Conservation (phyloP, 2,329 filamentous ascomycete genomes). For the Pseudocercospora fuligena region DNA sequence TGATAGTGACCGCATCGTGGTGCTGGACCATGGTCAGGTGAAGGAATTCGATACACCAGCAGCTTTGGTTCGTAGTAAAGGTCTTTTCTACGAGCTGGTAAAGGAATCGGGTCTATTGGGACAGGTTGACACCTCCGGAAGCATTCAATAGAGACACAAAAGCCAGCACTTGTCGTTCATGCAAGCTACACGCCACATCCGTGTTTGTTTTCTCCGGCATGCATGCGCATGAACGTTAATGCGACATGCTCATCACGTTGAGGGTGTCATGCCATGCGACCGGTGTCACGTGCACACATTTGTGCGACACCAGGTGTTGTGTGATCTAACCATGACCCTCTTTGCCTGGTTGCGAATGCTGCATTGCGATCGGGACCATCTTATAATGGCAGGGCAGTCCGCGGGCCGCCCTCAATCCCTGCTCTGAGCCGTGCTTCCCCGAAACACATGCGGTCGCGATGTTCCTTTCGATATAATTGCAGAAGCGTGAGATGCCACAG, state of each 20-base stretch:
- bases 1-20: slow-evolving; percentile 84
- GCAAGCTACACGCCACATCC: slow-evolving; percentile 7
- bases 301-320: slow-evolving; percentile 15
- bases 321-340: slow-evolving; percentile 10
- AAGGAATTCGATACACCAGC: slow-evolving; percentile 90
- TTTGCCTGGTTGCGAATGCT: neutral
- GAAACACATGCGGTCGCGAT: slow-evolving; percentile 1
- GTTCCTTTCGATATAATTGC: neutral
- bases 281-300: slow-evolving; percentile 12
- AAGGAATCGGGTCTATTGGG: slow-evolving; percentile 82
- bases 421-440: slow-evolving; percentile 9
- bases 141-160: slow-evolving; percentile 17
- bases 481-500: neutral
- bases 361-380: neutral
- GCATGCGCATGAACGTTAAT: neutral
- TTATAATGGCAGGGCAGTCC: neutral
- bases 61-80: slow-evolving; percentile 74
- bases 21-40: slow-evolving; percentile 87
- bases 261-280: slow-evolving; percentile 15
- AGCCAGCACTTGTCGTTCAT: slow-evolving; percentile 7
- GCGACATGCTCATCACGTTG: slow-evolving; percentile 10
- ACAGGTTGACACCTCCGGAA: slow-evolving; percentile 35
- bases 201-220: neutral
- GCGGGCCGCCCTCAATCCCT: neutral
- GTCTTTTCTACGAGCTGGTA: slow-evolving; percentile 87